These are phyloP conservation scores for Polygonum maritimum DNA, from an alignment of 148 eudicot genomes.

Conservation along the genomic window DNA sequence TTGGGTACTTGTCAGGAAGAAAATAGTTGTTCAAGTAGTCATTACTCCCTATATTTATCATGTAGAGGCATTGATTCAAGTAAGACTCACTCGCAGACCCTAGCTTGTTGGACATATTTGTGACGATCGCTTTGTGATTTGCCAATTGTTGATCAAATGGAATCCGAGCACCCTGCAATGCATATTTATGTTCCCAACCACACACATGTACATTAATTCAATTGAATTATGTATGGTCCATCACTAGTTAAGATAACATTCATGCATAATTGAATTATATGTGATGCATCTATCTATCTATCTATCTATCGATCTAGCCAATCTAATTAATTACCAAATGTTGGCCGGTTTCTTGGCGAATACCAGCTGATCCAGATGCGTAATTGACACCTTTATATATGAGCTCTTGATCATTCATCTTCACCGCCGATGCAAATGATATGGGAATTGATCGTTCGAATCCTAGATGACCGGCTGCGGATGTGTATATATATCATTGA, in stretches of 20 bases:
- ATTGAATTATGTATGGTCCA: too few relatives aligned
- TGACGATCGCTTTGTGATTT: background rate
- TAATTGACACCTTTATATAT: background rate
- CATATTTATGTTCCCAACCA: too few relatives aligned
- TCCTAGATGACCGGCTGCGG: conserved; percentile 5
- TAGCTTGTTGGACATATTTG: background rate
- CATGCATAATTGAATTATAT: too few relatives aligned
- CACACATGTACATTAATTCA: too few relatives aligned
- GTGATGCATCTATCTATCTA: background rate
- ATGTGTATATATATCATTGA: background rate
- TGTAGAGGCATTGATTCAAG: conserved; percentile 9
- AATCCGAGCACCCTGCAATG: background rate
- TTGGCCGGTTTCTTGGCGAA: conserved; percentile 7
- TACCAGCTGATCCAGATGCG: conserved; percentile 8
- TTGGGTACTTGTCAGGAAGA: background rate
- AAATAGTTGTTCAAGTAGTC: conserved; percentile 17
- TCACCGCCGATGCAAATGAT: background rate
- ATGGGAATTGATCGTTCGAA: background rate
- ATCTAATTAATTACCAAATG: background rate
- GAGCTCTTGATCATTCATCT: background rate
- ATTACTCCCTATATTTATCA: conserved; percentile 10
- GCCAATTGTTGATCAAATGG: background rate
- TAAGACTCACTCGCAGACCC: background rate
- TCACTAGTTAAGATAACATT: too few relatives aligned
- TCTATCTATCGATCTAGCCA: background rate